phyloP scores from a whole-genome alignment of 1,139 yeast species.

The Eremothecium gossypii region DNA sequence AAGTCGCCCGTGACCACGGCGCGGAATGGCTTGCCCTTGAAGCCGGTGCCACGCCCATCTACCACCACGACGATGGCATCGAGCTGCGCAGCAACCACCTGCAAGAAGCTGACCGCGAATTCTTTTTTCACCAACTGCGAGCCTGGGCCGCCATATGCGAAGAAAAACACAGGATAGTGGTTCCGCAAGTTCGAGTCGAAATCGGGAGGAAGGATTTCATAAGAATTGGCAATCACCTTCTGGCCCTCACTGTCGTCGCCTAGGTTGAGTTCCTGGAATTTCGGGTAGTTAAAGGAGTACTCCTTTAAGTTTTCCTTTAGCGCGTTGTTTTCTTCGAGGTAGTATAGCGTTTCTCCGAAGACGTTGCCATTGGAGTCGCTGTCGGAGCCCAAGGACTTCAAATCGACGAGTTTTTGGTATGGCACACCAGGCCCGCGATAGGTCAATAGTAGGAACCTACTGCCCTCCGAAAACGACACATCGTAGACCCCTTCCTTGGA shows the following conservation, averaged over 20 bases:
- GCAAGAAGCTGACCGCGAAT: slow-evolving; percentile 49
- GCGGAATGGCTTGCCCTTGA: slow-evolving; percentile 50
- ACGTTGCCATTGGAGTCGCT: slow-evolving; percentile 17
- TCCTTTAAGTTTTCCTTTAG: slow-evolving; percentile 34
- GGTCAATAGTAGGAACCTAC: slow-evolving; percentile 49
- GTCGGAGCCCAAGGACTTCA: slow-evolving; percentile 26
- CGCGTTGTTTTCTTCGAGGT: slow-evolving; percentile 42
- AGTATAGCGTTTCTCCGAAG: slow-evolving; percentile 25
- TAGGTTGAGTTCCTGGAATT: slow-evolving; percentile 41
- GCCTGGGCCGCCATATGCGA: slow-evolving; percentile 78
- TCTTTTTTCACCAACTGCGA: slow-evolving; percentile 55
- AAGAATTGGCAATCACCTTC: slow-evolving; percentile 41
- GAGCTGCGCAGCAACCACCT: slow-evolving; percentile 58
- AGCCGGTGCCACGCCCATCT: slow-evolving; percentile 80
- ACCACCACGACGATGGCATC: slow-evolving; percentile 69
- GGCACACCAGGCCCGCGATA: slow-evolving; percentile 64
- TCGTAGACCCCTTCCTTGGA: slow-evolving; percentile 55
- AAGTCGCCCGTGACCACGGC: slow-evolving; percentile 55
- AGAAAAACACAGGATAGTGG: slow-evolving; percentile 60
- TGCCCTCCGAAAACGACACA: slow-evolving; percentile 61
- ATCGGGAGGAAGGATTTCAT: slow-evolving; percentile 56
- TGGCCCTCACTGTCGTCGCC: slow-evolving; percentile 37
- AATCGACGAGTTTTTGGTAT: slow-evolving; percentile 52
- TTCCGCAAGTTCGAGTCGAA: slow-evolving; percentile 42
- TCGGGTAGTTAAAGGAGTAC: slow-evolving; percentile 42